Conservation (phyloP, 2,329 filamentous ascomycete genomes). For the Fusarium nygamai region DNA sequence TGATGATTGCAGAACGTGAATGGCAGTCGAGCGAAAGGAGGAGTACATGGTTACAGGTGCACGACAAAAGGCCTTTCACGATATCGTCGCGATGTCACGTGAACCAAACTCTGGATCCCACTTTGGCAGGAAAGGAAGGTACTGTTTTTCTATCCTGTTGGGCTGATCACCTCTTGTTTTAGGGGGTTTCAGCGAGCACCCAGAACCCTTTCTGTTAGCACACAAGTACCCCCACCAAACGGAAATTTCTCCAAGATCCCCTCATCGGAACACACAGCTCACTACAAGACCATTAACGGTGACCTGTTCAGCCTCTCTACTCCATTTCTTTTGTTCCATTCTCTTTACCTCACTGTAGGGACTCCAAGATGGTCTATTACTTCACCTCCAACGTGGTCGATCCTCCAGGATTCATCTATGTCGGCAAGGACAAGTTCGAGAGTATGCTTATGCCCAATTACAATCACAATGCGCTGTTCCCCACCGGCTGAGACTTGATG, state of each 20-base stretch:
- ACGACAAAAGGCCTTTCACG: not conserved
- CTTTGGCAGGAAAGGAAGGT: not conserved
- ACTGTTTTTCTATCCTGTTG: not conserved
- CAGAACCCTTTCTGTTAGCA: slow-evolving; percentile 10
- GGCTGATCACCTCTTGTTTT: not conserved
- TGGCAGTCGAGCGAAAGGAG: not conserved
- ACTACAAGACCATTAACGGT: not conserved
- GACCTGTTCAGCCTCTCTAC: not conserved
- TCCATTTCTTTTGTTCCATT: not conserved
- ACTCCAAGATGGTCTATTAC: slow-evolving; percentile 84
- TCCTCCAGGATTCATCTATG: slow-evolving; percentile 89
- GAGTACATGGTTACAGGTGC: not conserved
- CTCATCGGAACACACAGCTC: slow-evolving; percentile 15
- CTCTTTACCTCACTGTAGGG: not conserved
- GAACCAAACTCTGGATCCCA: not conserved
- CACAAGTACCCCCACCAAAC: slow-evolving; percentile 17
- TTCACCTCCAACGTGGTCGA: slow-evolving; percentile 87
- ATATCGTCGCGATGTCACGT: slow-evolving; percentile 22
- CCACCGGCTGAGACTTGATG: slow-evolving; percentile 29
- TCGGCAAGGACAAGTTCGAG: slow-evolving; percentile 99
- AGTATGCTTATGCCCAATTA: slow-evolving; percentile 67
- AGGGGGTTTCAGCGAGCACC: not conserved
- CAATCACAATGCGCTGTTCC: slow-evolving; percentile 9
- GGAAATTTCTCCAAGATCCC: slow-evolving; percentile 40
- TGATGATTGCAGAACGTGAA: fast-evolving